phyloP scores from a whole-genome alignment of 306 rosid genomes.

The Cyamopsis tetragonoloba region DNA sequence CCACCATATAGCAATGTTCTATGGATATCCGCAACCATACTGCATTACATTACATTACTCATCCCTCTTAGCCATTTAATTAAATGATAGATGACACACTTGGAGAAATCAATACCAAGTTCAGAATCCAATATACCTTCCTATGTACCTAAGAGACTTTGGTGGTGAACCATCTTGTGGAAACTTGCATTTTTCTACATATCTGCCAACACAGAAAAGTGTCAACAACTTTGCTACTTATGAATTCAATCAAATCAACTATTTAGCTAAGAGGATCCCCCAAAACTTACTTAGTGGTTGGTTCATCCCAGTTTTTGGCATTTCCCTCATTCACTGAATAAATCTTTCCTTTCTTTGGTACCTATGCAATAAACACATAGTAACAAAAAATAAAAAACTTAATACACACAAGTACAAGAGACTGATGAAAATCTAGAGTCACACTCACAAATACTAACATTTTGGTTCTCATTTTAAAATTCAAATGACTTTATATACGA shows the following conservation, averaged over 20 bases:
- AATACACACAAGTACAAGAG: not conserved
- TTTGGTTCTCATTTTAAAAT: not conserved
- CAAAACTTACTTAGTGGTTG: constrained; percentile 58
- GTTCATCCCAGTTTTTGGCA: constrained; percentile 85
- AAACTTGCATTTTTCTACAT: constrained; percentile 83
- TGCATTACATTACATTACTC: constrained; percentile 48
- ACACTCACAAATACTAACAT: not conserved
- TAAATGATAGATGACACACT: too few species aligned
- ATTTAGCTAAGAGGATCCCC: not conserved
- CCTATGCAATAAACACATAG: constrained; percentile 37
- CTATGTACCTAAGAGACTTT: constrained; percentile 84
- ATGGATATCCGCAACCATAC: constrained; percentile 97
- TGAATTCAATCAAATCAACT: not conserved
- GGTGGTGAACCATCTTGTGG: constrained; percentile 78
- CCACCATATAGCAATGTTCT: constrained; percentile 98
- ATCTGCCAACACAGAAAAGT: constrained; percentile 41
- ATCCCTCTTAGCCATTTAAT: not conserved
- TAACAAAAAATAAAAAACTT: too few species aligned
- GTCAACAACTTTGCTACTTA: not conserved
- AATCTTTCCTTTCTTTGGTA: constrained; percentile 79
- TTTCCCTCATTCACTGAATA: constrained; percentile 96
- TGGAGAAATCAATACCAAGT: not conserved
- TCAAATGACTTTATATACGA: not conserved
- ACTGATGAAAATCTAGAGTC: not conserved
- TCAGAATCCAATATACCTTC: constrained; percentile 60